Evolutionary conservation across 2,329 filamentous ascomycete genomes (phyloP).

Genomic region (Diaporthe humulicola): DNA sequence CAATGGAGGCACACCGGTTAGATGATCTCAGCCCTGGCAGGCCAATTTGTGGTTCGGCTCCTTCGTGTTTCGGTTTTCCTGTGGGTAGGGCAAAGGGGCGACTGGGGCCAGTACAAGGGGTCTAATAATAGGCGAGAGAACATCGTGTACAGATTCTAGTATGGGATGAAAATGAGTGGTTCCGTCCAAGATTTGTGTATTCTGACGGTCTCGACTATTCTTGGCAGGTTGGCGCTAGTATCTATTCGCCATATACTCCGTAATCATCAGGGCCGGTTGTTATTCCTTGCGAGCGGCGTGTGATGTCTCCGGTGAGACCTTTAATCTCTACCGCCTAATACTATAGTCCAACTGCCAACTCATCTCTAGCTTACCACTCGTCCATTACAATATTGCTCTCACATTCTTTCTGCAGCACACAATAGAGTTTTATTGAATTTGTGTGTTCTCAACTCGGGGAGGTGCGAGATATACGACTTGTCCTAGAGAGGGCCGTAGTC

Average conservation of each 20-base stretch:
- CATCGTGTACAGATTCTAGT: not conserved
- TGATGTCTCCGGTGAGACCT: too few species aligned
- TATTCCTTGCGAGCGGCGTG: too few species aligned
- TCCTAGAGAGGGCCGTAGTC: not conserved
- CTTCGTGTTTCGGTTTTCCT: not conserved
- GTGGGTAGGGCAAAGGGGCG: not conserved
- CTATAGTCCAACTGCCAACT: too few species aligned
- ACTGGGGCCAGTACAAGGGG: not conserved
- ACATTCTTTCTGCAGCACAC: too few species aligned
- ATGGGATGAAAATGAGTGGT: not conserved
- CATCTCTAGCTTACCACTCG: too few species aligned
- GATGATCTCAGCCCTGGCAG: not conserved
- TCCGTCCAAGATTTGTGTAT: not conserved
- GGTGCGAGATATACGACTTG: not conserved
- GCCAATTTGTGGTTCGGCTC: not conserved
- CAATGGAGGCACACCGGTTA: not conserved
- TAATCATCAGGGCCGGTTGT: not conserved
- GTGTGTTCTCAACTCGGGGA: not conserved
- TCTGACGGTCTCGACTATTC: not conserved
- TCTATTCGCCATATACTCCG: not conserved
- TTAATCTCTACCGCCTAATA: too few species aligned
- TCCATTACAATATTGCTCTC: too few species aligned
- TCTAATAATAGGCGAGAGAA: constrained; percentile 6
- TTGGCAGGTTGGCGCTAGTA: not conserved
- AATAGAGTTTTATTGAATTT: too few species aligned